phyloP scores from a whole-genome alignment of 805 yeast species.

The Barnettozyma californica region DNA sequence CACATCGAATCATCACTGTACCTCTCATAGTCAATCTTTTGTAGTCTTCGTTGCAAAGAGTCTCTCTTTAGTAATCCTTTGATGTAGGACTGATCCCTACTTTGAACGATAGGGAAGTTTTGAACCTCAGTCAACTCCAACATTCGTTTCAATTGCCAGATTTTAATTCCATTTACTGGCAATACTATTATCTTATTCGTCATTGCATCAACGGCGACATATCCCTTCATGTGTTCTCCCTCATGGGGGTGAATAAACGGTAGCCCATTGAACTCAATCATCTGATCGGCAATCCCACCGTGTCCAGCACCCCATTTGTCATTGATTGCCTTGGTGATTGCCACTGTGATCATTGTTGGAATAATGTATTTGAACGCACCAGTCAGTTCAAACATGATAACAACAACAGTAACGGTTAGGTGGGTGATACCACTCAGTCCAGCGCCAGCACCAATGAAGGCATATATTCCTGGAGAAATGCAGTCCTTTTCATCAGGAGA shows the following conservation, averaged over 20 bases:
- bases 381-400: constrained; percentile 92
- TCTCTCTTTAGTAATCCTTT: constrained; percentile 42
- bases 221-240: constrained; percentile 50
- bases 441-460: constrained; percentile 94
- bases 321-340: constrained; percentile 75
- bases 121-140: constrained; percentile 32
- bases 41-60: constrained; percentile 32
- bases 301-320: constrained; percentile 57
- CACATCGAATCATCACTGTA: background rate
- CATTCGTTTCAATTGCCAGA: constrained; percentile 30
- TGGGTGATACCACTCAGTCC: constrained; percentile 93
- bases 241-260: constrained; percentile 77
- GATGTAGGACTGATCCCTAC: constrained; percentile 33
- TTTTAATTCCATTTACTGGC: constrained; percentile 32
- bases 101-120: constrained; percentile 51
- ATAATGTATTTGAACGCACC: constrained; percentile 90
- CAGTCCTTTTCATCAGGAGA: constrained; percentile 42
- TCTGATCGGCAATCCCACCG: constrained; percentile 94
- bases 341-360: constrained; percentile 95
- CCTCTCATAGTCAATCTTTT: constrained; percentile 25
- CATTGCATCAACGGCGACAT: constrained; percentile 58
- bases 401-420: constrained; percentile 86
- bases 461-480: constrained; percentile 91
- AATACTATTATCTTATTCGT: constrained; percentile 36
- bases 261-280: constrained; percentile 82